Percentiles rank a stretch among this genome's conserved stretches.
phyloP scores from a whole-genome alignment of 2,329 filamentous ascomycete species.

The Macrophomina pseudophaseolina region DNA sequence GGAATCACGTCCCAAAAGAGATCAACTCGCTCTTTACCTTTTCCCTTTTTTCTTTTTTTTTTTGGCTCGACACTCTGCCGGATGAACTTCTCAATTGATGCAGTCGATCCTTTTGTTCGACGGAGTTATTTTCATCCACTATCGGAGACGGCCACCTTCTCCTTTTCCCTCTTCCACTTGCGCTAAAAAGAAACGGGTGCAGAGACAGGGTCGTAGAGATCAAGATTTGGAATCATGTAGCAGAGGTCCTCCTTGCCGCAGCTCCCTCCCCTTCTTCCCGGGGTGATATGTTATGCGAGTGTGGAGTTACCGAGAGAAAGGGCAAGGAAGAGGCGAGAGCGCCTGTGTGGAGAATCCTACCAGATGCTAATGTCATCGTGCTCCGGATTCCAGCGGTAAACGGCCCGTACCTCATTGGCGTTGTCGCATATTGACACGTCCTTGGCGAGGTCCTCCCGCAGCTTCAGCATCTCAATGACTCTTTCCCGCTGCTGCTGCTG shows the following conservation, averaged over 20 bases:
- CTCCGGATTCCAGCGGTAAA: conserved; percentile 16
- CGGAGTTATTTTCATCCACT: too few species aligned
- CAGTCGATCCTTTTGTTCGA: background rate
- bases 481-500: too few species aligned
- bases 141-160: too few species aligned
- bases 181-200: too few species aligned
- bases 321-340: background rate
- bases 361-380: conserved; percentile 6
- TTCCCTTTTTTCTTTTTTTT: too few species aligned
- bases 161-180: too few species aligned
- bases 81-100: background rate
- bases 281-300: too few species aligned
- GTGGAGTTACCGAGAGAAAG: too few species aligned
- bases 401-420: conserved; percentile 5
- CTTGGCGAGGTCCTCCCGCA: conserved; percentile 12
- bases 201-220: background rate
- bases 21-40: background rate
- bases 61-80: background rate
- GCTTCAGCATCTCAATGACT: conserved; percentile 5
- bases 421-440: conserved; percentile 18
- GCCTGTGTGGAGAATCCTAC: background rate
- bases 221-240: conserved; percentile 8
- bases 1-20: background rate
- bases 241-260: background rate
- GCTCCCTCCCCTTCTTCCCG: too few species aligned